phyloP scores from a whole-genome alignment of 768 basidiomycete species.

The Russula abietina region DNA sequence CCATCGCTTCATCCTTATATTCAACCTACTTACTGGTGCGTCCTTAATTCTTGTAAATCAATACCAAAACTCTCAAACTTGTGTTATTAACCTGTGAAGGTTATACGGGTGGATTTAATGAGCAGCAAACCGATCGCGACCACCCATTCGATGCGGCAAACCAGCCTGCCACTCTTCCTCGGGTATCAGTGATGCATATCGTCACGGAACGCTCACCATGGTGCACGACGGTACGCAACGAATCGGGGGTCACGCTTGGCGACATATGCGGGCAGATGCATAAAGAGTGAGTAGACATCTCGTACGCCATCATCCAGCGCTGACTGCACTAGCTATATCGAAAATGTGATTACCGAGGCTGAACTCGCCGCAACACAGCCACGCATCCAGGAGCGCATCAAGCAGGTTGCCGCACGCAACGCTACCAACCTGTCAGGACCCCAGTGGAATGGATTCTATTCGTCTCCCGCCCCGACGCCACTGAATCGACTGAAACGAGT shows the following conservation, averaged over 20 bases:
- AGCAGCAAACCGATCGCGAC: constrained; percentile 52
- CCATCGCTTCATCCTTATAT: constrained; percentile 55
- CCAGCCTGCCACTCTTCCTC: constrained; percentile 37
- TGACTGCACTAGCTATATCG: constrained; percentile 50
- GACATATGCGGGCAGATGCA: constrained; percentile 70
- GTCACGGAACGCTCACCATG: constrained; percentile 56
- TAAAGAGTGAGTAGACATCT: constrained; percentile 53
- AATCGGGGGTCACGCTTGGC: constrained; percentile 65
- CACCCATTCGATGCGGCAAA: constrained; percentile 41
- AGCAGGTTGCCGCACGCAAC: constrained; percentile 48
- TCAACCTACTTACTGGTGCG: constrained; percentile 63
- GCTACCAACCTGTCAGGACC: constrained; percentile 28
- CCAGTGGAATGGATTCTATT: constrained; percentile 41
- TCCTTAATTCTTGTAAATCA: not conserved
- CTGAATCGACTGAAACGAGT: constrained; percentile 54
- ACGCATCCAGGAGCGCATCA: constrained; percentile 67
- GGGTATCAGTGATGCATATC: constrained; percentile 34
- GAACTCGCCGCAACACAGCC: constrained; percentile 57
- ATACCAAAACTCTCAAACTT: not conserved
- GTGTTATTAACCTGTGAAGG: constrained; percentile 37
- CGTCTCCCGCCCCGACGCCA: constrained; percentile 38
- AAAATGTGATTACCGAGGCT: constrained; percentile 56
- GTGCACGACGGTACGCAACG: constrained; percentile 71
- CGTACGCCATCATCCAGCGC: constrained; percentile 10
- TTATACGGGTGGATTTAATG: constrained; percentile 56